Conservation (phyloP, 208 protist genomes). For the Acanthamoeba triangularis region DNA sequence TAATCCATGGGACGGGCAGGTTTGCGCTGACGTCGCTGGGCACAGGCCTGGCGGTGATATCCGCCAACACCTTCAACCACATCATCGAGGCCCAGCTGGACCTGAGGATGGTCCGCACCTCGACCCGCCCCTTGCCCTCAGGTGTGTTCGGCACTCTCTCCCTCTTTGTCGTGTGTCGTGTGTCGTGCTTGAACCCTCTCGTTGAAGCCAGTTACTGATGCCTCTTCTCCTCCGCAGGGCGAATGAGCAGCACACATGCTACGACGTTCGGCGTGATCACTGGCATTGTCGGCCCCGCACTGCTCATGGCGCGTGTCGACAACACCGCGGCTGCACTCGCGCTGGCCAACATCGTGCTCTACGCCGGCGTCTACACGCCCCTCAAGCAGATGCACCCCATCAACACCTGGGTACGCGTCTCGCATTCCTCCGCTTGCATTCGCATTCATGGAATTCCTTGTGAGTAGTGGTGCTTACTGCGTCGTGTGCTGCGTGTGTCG, state of each 20-base stretch:
- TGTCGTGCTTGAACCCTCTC: background rate
- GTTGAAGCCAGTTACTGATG: background rate
- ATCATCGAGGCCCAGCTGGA: slow-evolving; percentile 27
- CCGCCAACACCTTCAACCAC: slow-evolving; percentile 53
- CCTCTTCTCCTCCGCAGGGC: background rate
- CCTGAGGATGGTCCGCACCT: slow-evolving; percentile 20
- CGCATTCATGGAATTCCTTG: too few species aligned
- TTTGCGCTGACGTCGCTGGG: slow-evolving; percentile 46
- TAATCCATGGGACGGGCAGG: background rate
- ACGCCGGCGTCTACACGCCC: slow-evolving; percentile 80
- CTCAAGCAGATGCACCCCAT: slow-evolving; percentile 76
- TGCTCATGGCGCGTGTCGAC: background rate
- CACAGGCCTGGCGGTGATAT: slow-evolving; percentile 5
- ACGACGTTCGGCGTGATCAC: slow-evolving; percentile 26
- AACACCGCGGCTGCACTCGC: slow-evolving; percentile 66
- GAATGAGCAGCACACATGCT: slow-evolving; percentile 16
- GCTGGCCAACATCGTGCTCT: slow-evolving; percentile 79
- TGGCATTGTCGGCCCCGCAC: background rate
- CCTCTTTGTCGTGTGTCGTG: background rate
- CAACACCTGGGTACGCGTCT: slow-evolving; percentile 81
- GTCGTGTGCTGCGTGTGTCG: background rate
- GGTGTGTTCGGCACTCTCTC: background rate
- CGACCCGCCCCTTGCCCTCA: slow-evolving; percentile 6
- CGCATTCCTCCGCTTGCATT: too few species aligned
- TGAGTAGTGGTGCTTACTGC: too few species aligned